Base-by-base conservation (phyloP, 352 stramenopile genomes). In the Phytopythium oedochilum region DNA sequence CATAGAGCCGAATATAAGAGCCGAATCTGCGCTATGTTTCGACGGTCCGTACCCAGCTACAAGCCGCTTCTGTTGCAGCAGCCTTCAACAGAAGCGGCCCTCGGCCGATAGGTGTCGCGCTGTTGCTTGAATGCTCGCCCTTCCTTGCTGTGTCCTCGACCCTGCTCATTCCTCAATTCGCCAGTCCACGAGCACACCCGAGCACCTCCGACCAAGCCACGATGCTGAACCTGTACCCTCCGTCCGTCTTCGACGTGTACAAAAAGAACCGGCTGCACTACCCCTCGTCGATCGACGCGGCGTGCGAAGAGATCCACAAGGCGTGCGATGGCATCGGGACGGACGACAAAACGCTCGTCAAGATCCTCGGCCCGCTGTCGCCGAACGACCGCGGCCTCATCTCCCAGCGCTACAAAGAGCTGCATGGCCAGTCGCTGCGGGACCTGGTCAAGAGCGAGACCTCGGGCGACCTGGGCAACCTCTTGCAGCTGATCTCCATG, bases 191-290 rank as follows among this genome's bases (percentile, higher is more conserved):
- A 42, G 9, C 17, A 25, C 36, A n/a, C n/a, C n/a, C 31, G 11
- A 14, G n/a, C n/a, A n/a, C n/a, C n/a, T 11, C 31, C 47, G n/a
- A n/a, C n/a, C n/a, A n/a, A n/a, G 70, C 23, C 8, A 17, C n/a
- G 14, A 89, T 88, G 81, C 64, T 90, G 43, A 86, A 88, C 69
- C 72, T 91, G 48, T 93, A 93, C 66, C 78, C 83, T 34, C 74
- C 76, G 44, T 76, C 78, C 2, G 77, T 76, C 48, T 72, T n/a
- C n/a, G n/a, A 88, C 67, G 71, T 72, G 58, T 56, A 83, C 38
- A 82, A 78, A 73, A 72, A 75, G n/a, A n/a, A n/a, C n/a, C 35
- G 78, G 80, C 46, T 88, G 23, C 60, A 59, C 36, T 88, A 78
- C 61, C 57, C 65, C 1, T 54, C 67, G 1, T 62, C 77, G 22